Base-by-base conservation (phyloP, 2,329 filamentous ascomycete species). In the Colletotrichum sp. region DNA sequence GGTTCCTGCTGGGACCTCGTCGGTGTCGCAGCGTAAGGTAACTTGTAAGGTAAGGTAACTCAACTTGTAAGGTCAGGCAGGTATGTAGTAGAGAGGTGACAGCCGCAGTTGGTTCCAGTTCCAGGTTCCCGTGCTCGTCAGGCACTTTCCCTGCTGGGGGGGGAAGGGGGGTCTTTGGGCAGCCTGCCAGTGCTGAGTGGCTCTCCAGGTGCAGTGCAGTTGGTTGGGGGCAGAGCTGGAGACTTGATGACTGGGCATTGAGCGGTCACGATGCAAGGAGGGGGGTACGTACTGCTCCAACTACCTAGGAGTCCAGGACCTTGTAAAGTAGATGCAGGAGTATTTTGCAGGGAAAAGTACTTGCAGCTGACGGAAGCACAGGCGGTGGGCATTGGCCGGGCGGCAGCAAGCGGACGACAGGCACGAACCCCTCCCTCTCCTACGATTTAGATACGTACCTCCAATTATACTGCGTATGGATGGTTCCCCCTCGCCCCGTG, bases 61-160 rank as follows among this genome's bases (percentile, higher is more conserved):
- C 10, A 44, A 30, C 34, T 39, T 39, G 34, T 39, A 4, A 4
- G 4, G 34, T 39, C 4, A 39, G 36, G 36, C 34, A 16, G 34
- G 32, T 13, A 32, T 0, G 34, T 39, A 15, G 26, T 59, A 26
- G 13, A 59, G 55, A 59, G 55, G 26, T 28, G 24, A 59, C 21
- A 59, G 55, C 24, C 9, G 26, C 59, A 32, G 59, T 71, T 60
- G 67, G 72, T 68, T 75, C 69, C 69, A 72, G 72, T 62, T 67
- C 62, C 30, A 75, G 68, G 62, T 52, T 75, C 73, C 28, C 59
- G 44, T 26, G 67, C 59, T 28, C 32, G 39, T 57, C 70, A 72
- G 73, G 69, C 69, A 62, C 26, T 49, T 73, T 76, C 73, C 70
- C 70, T 76, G 73, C 64, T 44, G 36, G 39, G 15, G 39, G 12